Conservation (phyloP, 305 asterid species). For the Coffea humblotiana region DNA sequence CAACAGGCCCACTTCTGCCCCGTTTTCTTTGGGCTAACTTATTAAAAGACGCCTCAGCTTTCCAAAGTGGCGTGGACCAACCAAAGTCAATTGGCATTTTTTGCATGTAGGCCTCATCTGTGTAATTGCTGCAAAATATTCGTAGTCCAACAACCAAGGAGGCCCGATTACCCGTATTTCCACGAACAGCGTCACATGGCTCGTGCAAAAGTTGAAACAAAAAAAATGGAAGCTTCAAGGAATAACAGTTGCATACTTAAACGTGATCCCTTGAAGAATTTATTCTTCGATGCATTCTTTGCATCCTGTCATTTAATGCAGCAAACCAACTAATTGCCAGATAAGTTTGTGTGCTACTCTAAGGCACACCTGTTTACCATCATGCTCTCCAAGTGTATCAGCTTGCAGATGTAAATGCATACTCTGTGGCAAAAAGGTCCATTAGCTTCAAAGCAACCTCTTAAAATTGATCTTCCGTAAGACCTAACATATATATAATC, state of each 20-base stretch:
- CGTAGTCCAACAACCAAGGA: too few species aligned
- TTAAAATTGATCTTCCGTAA: neutral
- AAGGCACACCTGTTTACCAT: neutral
- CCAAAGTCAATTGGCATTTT: neutral
- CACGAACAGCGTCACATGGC: neutral
- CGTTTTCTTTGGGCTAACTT: neutral
- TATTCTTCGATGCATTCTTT: neutral
- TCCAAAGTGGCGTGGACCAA: neutral
- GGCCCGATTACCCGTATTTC: neutral
- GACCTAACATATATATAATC: neutral
- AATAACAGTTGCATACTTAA: too few species aligned
- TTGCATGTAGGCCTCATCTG: neutral
- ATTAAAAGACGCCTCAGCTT: too few species aligned
- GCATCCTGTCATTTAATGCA: neutral
- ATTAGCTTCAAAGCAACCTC: neutral
- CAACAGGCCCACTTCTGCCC: neutral
- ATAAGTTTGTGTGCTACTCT: neutral
- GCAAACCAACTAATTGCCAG: neutral
- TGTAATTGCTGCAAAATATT: too few species aligned
- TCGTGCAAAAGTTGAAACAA: neutral
- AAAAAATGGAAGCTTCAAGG: neutral
- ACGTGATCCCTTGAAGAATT: neutral
- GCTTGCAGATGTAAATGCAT: neutral
- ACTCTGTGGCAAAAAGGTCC: neutral
- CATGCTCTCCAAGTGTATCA: neutral